Conservation (phyloP, 2,329 filamentous ascomycete genomes). For the Balansia obtecta region DNA sequence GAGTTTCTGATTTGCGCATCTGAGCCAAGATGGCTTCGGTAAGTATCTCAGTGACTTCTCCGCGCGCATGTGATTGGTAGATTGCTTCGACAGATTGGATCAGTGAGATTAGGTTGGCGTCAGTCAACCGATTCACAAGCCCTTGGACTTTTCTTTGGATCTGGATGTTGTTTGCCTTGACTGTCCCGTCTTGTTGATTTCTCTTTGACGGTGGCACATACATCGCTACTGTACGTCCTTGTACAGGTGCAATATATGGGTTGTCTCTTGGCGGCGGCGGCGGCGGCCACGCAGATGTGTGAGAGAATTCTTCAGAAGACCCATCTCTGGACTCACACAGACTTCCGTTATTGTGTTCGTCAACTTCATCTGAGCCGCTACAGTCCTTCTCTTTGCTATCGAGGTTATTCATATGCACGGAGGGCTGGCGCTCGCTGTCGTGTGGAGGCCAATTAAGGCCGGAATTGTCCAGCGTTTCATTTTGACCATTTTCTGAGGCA, state of each 20-base stretch:
- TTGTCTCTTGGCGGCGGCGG: constrained; percentile 58
- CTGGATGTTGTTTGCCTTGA: constrained; percentile 53
- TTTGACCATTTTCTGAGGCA: neutral
- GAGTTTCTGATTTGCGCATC: constrained; percentile 61
- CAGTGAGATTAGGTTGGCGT: constrained; percentile 79
- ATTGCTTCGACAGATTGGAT: constrained; percentile 70
- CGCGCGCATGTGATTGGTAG: constrained; percentile 74
- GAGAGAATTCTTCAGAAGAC: constrained; percentile 27
- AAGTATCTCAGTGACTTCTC: constrained; percentile 72
- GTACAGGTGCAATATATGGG: constrained; percentile 68
- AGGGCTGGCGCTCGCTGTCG: neutral
- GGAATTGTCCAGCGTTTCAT: neutral
- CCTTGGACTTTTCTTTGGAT: constrained; percentile 76
- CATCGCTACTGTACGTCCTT: constrained; percentile 42
- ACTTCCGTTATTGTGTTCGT: neutral
- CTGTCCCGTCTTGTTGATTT: constrained; percentile 51
- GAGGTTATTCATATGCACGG: neutral
- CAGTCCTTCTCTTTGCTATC: neutral
- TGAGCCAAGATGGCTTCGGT: constrained; percentile 68
- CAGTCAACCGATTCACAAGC: constrained; percentile 82
- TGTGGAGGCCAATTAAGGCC: neutral
- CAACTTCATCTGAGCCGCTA: neutral
- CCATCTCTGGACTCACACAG: constrained; percentile 13
- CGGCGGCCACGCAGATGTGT: constrained; percentile 20
- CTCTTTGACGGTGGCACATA: constrained; percentile 70